Base-by-base conservation (phyloP, 768 basidiomycete genomes). In the Agaricus subrufescens region DNA sequence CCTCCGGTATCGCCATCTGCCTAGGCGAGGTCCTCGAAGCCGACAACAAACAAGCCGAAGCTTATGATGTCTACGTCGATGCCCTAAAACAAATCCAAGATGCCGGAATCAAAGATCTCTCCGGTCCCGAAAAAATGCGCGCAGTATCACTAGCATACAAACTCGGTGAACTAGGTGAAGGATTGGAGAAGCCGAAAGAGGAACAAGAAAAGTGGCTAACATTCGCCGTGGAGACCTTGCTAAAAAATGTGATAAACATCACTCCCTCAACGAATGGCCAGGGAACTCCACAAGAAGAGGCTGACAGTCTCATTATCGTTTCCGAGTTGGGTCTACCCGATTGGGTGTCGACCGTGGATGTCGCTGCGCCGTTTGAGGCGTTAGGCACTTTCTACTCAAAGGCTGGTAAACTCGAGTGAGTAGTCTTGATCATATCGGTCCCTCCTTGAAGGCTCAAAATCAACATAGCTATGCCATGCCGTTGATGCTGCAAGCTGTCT, bases 331-430 rank as follows among this genome's bases (percentile, higher is more conserved):
- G 75, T 12, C 61, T 88, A 49, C 87, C 88, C 1, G 57, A 64
- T 19, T 89, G 87, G 88, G 79, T 79, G 46, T 72, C 74, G 8
- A 75, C 72, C 54, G 75, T 78, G 23, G 85, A 89, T 60, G 68
- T 89, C 26, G 85, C 82, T 19, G 83, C 85, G 9, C 87, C 86
- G 1, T 73, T 89, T 34, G 86, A 87, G 61, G 81, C 85, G 0
- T 73, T 90, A 3, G 88, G 81, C 1, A 71, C 76, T 3, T 83
- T 83, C 51, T 87, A 89, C 59, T 78, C 80, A 3, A 71, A 73
- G 34, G 70, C 71, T 37, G 85, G 82, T 23, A 81, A 80, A 54
- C 60, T 74, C n/a, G 78, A 84, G 84, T 86, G 63, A 57, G 80
- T 71, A n/a, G 14, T 31, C 27, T 39, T 27, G 4, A 14, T 51